Percentiles rank a stretch among this genome's conserved stretches.
These are phyloP conservation scores for Podaxis sp. DNA, from an alignment of 768 basidiomycete species.

Conservation along the genomic window DNA sequence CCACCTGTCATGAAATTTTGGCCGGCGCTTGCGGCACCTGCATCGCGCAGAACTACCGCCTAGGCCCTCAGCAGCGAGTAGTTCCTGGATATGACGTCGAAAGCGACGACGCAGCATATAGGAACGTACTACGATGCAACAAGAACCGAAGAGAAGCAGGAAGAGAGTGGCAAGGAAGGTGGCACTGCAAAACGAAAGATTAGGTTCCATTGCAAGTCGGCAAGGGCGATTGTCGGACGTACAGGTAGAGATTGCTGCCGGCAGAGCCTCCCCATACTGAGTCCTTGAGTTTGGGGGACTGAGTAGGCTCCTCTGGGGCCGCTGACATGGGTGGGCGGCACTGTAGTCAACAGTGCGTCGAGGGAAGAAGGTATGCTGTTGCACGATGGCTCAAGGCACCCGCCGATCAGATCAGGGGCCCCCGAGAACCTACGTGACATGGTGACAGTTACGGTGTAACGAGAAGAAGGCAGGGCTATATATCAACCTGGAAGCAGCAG, in stretches of 20 bases:
- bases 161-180: constrained; percentile 75
- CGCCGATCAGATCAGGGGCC: neutral
- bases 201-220: neutral
- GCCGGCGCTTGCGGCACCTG: constrained; percentile 42
- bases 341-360: constrained; percentile 17
- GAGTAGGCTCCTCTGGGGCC: constrained; percentile 16
- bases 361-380: constrained; percentile 20
- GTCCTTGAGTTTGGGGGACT: constrained; percentile 15
- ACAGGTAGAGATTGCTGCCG: constrained; percentile 46
- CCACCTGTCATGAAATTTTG: constrained; percentile 50
- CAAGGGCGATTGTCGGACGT: constrained; percentile 17
- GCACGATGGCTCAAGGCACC: constrained; percentile 12
- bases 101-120: constrained; percentile 60
- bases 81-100: constrained; percentile 51
- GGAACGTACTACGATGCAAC: constrained; percentile 62
- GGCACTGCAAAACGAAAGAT: constrained; percentile 39
- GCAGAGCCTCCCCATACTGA: constrained; percentile 18
- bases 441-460: neutral
- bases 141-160: constrained; percentile 64
- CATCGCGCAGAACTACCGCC: constrained; percentile 40
- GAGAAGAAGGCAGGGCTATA: neutral
- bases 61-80: constrained; percentile 50
- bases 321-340: constrained; percentile 13
- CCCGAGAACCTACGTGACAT: constrained; percentile 1
- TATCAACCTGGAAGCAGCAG: neutral